phyloP scores from a whole-genome alignment of 768 basidiomycete genomes.

The Mycena olivaceomarginata region DNA sequence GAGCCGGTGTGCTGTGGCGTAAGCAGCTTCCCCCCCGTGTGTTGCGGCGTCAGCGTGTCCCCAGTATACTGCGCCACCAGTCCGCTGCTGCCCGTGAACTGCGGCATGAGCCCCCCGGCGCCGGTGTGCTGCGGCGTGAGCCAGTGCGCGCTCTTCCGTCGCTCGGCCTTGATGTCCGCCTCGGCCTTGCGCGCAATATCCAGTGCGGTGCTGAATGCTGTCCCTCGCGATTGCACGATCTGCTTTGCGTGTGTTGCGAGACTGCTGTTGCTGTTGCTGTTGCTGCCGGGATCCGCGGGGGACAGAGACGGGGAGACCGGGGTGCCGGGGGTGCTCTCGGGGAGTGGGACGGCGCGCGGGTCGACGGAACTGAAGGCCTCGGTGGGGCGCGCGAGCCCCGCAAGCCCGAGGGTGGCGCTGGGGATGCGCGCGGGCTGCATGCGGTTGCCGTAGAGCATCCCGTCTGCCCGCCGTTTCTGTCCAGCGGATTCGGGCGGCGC shows the following conservation, averaged over 20 bases:
- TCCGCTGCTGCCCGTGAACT: slow-evolving; percentile 27
- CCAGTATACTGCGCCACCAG: slow-evolving; percentile 38
- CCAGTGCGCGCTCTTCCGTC: slow-evolving; percentile 42
- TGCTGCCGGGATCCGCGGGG: too few relatives aligned
- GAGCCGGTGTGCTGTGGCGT: slow-evolving; percentile 20
- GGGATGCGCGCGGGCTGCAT: slow-evolving; percentile 64
- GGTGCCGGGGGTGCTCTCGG: background rate
- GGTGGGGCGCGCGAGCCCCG: slow-evolving; percentile 43
- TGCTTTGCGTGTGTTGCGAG: background rate
- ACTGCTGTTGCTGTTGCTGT: too few relatives aligned
- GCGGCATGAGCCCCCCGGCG: slow-evolving; percentile 25
- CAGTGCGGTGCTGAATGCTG: slow-evolving; percentile 63
- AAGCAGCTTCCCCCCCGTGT: slow-evolving; percentile 22
- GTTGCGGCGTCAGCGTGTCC: slow-evolving; percentile 24
- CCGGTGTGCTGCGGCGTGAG: slow-evolving; percentile 41
- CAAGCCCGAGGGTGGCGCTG: slow-evolving; percentile 39
- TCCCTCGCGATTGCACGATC: slow-evolving; percentile 49
- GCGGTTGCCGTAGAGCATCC: slow-evolving; percentile 81
- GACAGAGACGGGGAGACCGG: background rate
- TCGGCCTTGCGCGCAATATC: slow-evolving; percentile 64
- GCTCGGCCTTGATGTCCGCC: slow-evolving; percentile 48
- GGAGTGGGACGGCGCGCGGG: slow-evolving; percentile 31
- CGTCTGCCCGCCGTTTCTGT: slow-evolving; percentile 73
- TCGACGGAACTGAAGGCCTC: slow-evolving; percentile 25
- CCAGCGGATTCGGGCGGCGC: slow-evolving; percentile 69